phyloP scores from a whole-genome alignment of 805 yeast genomes.

The Saccharomycopsis malanga region DNA sequence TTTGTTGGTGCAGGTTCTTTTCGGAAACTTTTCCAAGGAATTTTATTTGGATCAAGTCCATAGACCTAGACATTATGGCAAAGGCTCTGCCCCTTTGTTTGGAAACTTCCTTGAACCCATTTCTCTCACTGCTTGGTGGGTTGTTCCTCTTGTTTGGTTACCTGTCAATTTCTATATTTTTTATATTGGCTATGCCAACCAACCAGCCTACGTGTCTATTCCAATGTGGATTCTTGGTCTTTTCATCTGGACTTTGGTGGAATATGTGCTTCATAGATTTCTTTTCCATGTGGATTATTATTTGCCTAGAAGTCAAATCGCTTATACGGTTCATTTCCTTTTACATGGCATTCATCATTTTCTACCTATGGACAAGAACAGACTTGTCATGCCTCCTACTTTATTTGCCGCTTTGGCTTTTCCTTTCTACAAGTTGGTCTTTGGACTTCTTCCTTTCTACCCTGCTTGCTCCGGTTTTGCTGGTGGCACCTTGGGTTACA shows the following conservation, averaged over 20 bases:
- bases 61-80: slow-evolving; percentile 96
- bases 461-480: slow-evolving; percentile 89
- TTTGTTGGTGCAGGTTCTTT: slow-evolving; percentile 69
- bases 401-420: slow-evolving; percentile 61
- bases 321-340: slow-evolving; percentile 78
- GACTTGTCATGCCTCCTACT: slow-evolving; percentile 96
- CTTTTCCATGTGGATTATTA: slow-evolving; percentile 85
- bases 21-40: slow-evolving; percentile 71
- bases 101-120: slow-evolving; percentile 93
- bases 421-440: slow-evolving; percentile 79
- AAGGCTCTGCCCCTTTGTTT: slow-evolving; percentile 92
- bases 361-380: slow-evolving; percentile 89
- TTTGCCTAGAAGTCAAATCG: slow-evolving; percentile 72
- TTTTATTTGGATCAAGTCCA: slow-evolving; percentile 95
- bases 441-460: slow-evolving; percentile 67
- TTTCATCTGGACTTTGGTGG: slow-evolving; percentile 88
- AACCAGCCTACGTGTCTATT: slow-evolving; percentile 39
- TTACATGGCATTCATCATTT: slow-evolving; percentile 96
- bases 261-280: slow-evolving; percentile 82
- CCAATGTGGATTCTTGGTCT: slow-evolving; percentile 72
- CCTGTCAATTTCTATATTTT: slow-evolving; percentile 68
- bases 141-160: slow-evolving; percentile 81
- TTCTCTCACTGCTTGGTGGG: slow-evolving; percentile 90
- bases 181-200: slow-evolving; percentile 47
- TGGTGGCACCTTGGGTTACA: slow-evolving; percentile 93